Base-by-base conservation (phyloP, 1,284 basidiomycete species). In the Xerocomus subilludens region DNA sequence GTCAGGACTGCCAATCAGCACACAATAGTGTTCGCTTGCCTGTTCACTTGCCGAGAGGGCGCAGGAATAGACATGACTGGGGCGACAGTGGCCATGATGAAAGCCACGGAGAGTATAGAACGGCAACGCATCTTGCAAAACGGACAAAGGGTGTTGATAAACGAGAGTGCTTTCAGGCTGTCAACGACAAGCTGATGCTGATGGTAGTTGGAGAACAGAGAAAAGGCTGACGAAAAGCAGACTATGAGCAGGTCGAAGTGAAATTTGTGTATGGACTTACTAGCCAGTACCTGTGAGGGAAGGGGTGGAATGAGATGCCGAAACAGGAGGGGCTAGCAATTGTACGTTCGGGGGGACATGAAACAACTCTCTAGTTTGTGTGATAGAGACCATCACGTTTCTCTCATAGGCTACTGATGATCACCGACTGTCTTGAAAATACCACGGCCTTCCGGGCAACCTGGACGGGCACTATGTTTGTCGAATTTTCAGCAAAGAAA, bases 231-330 rank as follows among this genome's bases (percentile, higher is more conserved):
- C 30, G 27, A 63, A 53, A 71, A 47, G 18, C 4, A 32, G n/a
- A 58, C 27, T 27, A 42, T 70, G 32, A 73, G 67, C 32, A 51
- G n/a, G 30, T 55, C 35, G 33, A 64, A 5, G 25, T 3, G 30
- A 60, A 55, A 42, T 33, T 38, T 25, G 13, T n/a, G 30, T 21
- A 30, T 63, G 25, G 25, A 78, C 76, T 76, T 74, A 79, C 74
- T 76, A 79, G 76, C 78, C 76, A 76, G 76, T 76, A 74, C 76
- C 76, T 73, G 64, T 73, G 73, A 70, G 69, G 64, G n/a, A 77
- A 73, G 70, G 64, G 64, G 23, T 63, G 73, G 47, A 71, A 33
- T 16, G 6, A 27, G 30, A 64, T 32, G n/a, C 25, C 21, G 20
- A 25, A 23, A 14, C 16, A 36, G 21, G 35, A 36, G 21, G 35